Base-by-base conservation (phyloP, 1,139 yeast genomes). In the Nakaseomyces delphensis region DNA sequence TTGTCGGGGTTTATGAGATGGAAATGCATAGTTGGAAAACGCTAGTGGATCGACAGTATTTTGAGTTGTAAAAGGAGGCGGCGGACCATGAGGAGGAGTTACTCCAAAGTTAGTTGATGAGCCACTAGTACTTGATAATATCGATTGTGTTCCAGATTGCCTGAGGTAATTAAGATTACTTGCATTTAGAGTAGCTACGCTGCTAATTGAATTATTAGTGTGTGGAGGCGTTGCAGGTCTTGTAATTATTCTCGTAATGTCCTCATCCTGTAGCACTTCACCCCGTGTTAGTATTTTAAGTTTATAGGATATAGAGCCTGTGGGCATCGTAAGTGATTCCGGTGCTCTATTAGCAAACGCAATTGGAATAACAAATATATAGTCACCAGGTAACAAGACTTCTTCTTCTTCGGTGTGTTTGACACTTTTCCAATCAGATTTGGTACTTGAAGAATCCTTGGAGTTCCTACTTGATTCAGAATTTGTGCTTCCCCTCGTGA, bases 291-390 rank as follows among this genome's bases (percentile, higher is more conserved):
- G 18, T 5, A 33, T 33, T 21, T 33, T 33, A 5, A 33, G 37
- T 8, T 19, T 20, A 32, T 51, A 51, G 10, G 36, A 44, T 5
- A 69, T 43, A 30, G 47, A 43, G 7, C 49, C 56, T 4, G 55
- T 48, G n/a, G 83, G 74, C 2, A 79, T 76, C 14, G 62, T 55
- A 4, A 81, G 68, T 0, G 87, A 63, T 40, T 85, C 87, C 0
- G 94, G 87, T 3, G 82, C 73, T 45, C 69, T 71, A 31, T 79
- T 71, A 2, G 87, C 87, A 41, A 83, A 69, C 5, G 80, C 64
- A 1, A 81, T 65, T 0, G 93, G 89, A 32, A 85, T 64, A 37
- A 82, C 62, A 59, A 82, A 85, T 1, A 84, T 76, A 56, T 85
- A 85, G 52, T 79, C 74, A 23, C 95, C 95, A 8, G 93, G 56